Evolutionary conservation across 2,329 filamentous ascomycete genomes (phyloP).

Genomic region (Trichoderma simmonsii): DNA sequence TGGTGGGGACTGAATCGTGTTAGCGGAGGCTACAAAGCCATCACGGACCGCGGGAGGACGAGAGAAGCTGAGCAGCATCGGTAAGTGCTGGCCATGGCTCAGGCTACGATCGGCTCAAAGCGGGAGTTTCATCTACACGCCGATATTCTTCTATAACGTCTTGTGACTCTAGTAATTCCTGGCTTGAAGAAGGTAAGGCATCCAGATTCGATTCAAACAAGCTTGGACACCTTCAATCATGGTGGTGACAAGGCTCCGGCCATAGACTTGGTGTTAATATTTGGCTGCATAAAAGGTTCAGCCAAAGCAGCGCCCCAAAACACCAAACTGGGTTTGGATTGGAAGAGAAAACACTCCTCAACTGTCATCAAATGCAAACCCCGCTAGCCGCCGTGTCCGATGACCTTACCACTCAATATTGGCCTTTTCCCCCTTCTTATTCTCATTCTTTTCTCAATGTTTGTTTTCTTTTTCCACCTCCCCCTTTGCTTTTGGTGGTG

Average conservation of each 20-base stretch:
- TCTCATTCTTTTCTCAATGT: not conserved
- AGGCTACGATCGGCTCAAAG: constrained; percentile 14
- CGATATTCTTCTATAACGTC: not conserved
- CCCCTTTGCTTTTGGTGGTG: not conserved
- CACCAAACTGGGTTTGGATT: not conserved
- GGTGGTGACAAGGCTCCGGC: not conserved
- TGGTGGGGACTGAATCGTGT: not conserved
- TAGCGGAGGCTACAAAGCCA: not conserved
- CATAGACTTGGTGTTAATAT: not conserved
- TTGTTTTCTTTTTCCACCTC: not conserved
- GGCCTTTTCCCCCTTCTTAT: not conserved
- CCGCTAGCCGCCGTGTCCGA: not conserved
- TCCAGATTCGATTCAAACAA: not conserved
- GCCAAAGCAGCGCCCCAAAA: not conserved
- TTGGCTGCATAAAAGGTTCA: not conserved
- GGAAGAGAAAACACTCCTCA: not conserved
- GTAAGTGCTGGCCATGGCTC: not conserved
- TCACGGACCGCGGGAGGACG: not conserved
- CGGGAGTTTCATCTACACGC: too few species aligned
- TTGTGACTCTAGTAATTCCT: not conserved
- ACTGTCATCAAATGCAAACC: not conserved
- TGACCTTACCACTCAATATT: not conserved
- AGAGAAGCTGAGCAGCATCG: not conserved
- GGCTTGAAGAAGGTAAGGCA: not conserved
- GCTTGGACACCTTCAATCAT: not conserved